Evolutionary conservation across 371 early-diverging fungal genomes (phyloP), one percentile per base, ranked within the genome.

Genomic region (Mucor indicus): DNA sequence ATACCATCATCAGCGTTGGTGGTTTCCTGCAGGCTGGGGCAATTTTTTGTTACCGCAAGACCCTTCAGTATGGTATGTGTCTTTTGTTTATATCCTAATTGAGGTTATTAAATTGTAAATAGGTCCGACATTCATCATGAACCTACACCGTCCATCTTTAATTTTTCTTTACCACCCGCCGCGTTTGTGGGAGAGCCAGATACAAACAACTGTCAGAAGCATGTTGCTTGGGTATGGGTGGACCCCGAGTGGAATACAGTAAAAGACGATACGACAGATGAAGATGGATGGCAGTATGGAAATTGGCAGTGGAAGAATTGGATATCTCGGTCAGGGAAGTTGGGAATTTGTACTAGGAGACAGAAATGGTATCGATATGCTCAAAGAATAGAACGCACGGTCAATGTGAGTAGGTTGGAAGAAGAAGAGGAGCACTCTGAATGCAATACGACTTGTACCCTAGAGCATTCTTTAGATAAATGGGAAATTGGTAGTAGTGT

Each of bases 1-100:
- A 0, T 50, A 56, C 36, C 56, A 67, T 36, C 55, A 67, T 39
- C 67, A 67, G 31, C 59, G 67, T 0, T 62, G 67, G 62, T 62
- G 62, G 63, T 42, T 55, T 38, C 56, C 53, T 43, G 48, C 38
- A 10, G 64, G 64, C 15, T 64, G 64, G 64, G 38, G 49, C 22
- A 27, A 53, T 19, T 36, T 48, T 4, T 16, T 61, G 35, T 42
- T 63, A 27, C 60, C 55, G 17, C 53, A 53, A 39, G 64, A 64
- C 36, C 56, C 41, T 27, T 56, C 64, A 33, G 49, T 38, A 44
- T 64, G 64, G 64, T 64, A 62, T 39, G 39, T 21, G 21, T 39
- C n/a, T 32, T 35, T 13, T 43, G 5, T 37, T n/a, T 9, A 12
- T 12, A 38, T 9, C 17, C 22, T 48, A 17, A n/a, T 16, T 32